Base-by-base conservation (phyloP, 108 stramenopile species). In the Fragilaria radians region DNA sequence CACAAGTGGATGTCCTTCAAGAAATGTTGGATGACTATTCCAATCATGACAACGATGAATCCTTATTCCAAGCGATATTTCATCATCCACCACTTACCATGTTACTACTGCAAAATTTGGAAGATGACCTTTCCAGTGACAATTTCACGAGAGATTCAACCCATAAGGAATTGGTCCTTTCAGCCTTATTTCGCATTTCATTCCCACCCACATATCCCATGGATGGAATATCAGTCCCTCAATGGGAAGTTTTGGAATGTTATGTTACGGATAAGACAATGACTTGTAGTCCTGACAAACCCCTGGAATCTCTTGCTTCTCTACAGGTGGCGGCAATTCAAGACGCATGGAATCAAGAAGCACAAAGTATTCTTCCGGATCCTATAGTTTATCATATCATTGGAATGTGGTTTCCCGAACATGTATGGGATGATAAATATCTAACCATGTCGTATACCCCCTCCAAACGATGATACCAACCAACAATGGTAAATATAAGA, bases 271-370 rank as follows among this genome's bases (percentile, higher is more conserved):
- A 62, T 53, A 9, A n/a, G n/a, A 32, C 52, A 3, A 30, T 57
- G 54, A n/a, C 55, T 4, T 47, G 55, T 5, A 25, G 42, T 4
- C 27, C 62, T 4, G 67, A 78, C 61, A 78, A 78, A 53, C 72
- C 77, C 3, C 46, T 78, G 59, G 77, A 78, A 53, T 61, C 54
- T 33, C 14, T 78, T 21, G 77, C 63, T 2, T 5, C 24, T 4
- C 34, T 78, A 45, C 60, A 78, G 21, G 61, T 73, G 54, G 33
- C 14, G 1, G 25, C 22, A 0, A 51, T 78, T 22, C 5, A 68
- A 2, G 32, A 62, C 29, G 59, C 48, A 1, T 31, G 73, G 48
- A 28, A 24, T 11, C 28, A 47, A 11, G 29, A 78, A 29, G 59
- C 61, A 1, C 45, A 69, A 52, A 54, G 59, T 30, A 26, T 70